These are phyloP conservation scores for Paralagenidium karlingii DNA, from an alignment of 352 stramenopile species.

Conservation along the genomic window DNA sequence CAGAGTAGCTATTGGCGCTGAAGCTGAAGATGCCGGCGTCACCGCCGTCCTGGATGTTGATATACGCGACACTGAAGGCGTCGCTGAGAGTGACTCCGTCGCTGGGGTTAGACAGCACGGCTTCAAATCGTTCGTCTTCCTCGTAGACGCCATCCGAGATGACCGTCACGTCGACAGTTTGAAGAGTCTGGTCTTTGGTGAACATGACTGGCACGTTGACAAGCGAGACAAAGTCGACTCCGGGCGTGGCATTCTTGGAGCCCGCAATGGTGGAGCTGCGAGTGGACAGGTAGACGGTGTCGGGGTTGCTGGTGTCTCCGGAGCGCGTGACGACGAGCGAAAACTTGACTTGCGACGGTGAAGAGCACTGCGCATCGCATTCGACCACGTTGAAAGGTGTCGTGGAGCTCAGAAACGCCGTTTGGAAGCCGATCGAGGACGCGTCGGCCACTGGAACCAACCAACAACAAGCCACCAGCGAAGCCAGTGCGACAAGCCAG, in stretches of 20 bases:
- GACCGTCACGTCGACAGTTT: slow-evolving; percentile 17
- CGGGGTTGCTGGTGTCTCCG: slow-evolving; percentile 9
- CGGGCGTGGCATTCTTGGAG: slow-evolving; percentile 7
- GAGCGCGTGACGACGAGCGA: slow-evolving; percentile 18
- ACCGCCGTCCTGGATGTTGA: slow-evolving; percentile 18
- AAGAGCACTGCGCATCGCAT: slow-evolving; percentile 22
- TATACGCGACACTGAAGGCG: slow-evolving; percentile 12
- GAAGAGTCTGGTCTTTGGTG: slow-evolving; percentile 8
- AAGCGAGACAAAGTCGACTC: slow-evolving; percentile 19
- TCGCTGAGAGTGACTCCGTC: slow-evolving; percentile 7
- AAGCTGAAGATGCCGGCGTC: slow-evolving; percentile 47
- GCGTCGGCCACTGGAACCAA: neutral
- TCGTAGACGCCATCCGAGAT: slow-evolving; percentile 35
- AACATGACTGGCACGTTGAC: slow-evolving; percentile 14
- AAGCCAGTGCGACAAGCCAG: no score
- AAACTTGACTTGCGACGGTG: slow-evolving; percentile 15
- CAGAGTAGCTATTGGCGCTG: slow-evolving; percentile 30
- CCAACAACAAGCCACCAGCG: no score
- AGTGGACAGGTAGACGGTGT: slow-evolving; percentile 26
- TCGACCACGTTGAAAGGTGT: slow-evolving; percentile 15
- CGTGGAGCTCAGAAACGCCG: slow-evolving; percentile 11
- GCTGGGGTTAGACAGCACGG: slow-evolving; percentile 12
- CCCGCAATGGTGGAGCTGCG: slow-evolving; percentile 2
- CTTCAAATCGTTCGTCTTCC: slow-evolving; percentile 28
- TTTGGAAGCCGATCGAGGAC: slow-evolving; percentile 19